These are phyloP conservation scores for Oryza punctata DNA, from an alignment of 176 grass and related monocot genomes.

Conservation along the genomic window DNA sequence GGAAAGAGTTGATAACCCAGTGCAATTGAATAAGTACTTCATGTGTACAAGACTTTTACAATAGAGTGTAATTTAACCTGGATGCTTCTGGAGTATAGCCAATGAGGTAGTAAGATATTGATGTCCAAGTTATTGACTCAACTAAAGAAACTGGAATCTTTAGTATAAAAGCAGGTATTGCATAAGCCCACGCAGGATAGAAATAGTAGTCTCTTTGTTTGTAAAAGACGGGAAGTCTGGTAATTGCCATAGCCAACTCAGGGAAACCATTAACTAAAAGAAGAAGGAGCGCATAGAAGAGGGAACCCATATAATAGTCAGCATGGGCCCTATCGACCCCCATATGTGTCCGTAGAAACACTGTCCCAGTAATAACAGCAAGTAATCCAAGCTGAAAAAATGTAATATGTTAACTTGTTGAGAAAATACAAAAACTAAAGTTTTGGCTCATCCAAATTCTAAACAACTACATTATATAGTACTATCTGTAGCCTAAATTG, in stretches of 20 bases:
- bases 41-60: too few species aligned
- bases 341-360: slow-evolving; percentile 69
- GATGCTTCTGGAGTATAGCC: slow-evolving; percentile 67
- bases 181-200: slow-evolving; percentile 89
- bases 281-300: slow-evolving; percentile 68
- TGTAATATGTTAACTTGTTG: background rate
- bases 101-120: slow-evolving; percentile 82
- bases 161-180: slow-evolving; percentile 65
- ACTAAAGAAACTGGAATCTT: slow-evolving; percentile 77
- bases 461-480: too few species aligned
- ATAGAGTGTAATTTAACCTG: slow-evolving; percentile 42
- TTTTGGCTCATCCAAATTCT: too few species aligned
- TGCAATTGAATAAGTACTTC: background rate
- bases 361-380: slow-evolving; percentile 60
- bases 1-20: too few species aligned
- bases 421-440: too few species aligned
- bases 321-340: slow-evolving; percentile 49
- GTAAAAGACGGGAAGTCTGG: slow-evolving; percentile 73
- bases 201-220: slow-evolving; percentile 78
- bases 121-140: slow-evolving; percentile 72
- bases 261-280: slow-evolving; percentile 77
- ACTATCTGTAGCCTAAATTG: too few species aligned
- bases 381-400: slow-evolving; percentile 54
- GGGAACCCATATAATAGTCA: slow-evolving; percentile 76
- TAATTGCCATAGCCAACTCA: slow-evolving; percentile 66